phyloP scores from a whole-genome alignment of 2,329 filamentous ascomycete genomes.

The Ustulina deusta region DNA sequence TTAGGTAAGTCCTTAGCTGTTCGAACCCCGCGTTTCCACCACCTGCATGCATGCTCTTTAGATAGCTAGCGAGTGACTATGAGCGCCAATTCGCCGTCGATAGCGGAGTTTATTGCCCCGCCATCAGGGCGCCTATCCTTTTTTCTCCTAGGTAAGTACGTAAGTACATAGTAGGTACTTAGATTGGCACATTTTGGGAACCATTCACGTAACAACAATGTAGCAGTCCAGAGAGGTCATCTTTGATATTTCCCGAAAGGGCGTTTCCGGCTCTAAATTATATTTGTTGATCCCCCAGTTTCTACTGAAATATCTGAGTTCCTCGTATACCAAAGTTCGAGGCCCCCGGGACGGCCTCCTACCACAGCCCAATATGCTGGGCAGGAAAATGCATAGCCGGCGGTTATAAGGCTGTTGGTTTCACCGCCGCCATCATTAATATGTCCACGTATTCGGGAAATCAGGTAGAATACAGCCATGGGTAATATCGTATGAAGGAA shows the following conservation, averaged over 20 bases:
- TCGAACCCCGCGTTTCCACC: slow-evolving; percentile 2
- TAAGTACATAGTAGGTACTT: too few relatives aligned
- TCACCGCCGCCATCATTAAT: not conserved
- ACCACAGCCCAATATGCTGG: not conserved
- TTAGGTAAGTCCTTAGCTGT: not conserved
- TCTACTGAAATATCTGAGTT: not conserved
- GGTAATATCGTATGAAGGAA: slow-evolving; percentile 16
- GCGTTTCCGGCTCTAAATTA: not conserved
- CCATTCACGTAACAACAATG: not conserved
- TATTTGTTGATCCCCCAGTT: not conserved
- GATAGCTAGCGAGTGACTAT: too few relatives aligned
- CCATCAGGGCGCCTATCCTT: not conserved
- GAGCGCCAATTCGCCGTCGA: not conserved
- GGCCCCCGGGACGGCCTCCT: too few relatives aligned
- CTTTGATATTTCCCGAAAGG: not conserved
- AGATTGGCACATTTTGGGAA: not conserved
- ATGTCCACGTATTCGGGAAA: not conserved
- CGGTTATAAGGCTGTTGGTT: slow-evolving; percentile 21
- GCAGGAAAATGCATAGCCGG: slow-evolving; percentile 23
- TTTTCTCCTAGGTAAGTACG: too few relatives aligned
- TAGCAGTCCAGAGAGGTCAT: too few relatives aligned
- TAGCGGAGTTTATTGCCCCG: not conserved
- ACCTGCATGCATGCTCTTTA: slow-evolving; percentile 3
- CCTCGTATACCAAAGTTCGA: too few relatives aligned
- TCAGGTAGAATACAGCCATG: slow-evolving; percentile 9